A percentile compares a stretch with the other conserved stretches of the same genome.
Conservation (phyloP, 2,329 filamentous ascomycete species). For the Dactylellina haptotyla region DNA sequence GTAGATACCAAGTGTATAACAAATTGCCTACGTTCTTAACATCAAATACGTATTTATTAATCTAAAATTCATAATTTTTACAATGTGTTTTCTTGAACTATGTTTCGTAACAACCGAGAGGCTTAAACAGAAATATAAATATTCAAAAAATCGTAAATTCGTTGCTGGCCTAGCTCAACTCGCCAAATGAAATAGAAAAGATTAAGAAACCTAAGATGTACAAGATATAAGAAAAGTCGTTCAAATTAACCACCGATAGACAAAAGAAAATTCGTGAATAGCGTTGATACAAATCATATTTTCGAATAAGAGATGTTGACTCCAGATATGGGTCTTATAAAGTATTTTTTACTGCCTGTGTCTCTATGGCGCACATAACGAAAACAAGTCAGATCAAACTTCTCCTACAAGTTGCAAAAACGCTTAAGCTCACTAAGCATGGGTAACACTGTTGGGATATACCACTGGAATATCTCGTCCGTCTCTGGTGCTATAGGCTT, state of each 20-base stretch:
- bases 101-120: too few relatives aligned
- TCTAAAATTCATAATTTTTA: too few relatives aligned
- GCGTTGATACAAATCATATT: not conserved
- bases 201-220: not conserved
- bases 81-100: too few relatives aligned
- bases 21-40: too few relatives aligned
- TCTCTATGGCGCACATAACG: conserved; percentile 37
- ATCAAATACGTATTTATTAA: too few relatives aligned
- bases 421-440: conserved; percentile 45
- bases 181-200: not conserved
- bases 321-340: too few relatives aligned
- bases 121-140: not conserved
- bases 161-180: not conserved
- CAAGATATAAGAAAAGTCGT: not conserved
- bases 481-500: conserved; percentile 34
- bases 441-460: conserved; percentile 54
- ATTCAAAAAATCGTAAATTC: conserved; percentile 1
- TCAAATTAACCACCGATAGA: not conserved
- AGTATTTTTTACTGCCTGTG: conserved; percentile 22
- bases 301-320: too few relatives aligned
- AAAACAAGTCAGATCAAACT: conserved; percentile 53
- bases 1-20: too few relatives aligned
- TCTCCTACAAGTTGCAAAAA: conserved; percentile 10
- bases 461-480: conserved; percentile 53
- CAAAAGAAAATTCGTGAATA: not conserved